These are phyloP conservation scores for Adiantum capillusveneris DNA, from an alignment of 75 land plant genomes.

Conservation along the genomic window DNA sequence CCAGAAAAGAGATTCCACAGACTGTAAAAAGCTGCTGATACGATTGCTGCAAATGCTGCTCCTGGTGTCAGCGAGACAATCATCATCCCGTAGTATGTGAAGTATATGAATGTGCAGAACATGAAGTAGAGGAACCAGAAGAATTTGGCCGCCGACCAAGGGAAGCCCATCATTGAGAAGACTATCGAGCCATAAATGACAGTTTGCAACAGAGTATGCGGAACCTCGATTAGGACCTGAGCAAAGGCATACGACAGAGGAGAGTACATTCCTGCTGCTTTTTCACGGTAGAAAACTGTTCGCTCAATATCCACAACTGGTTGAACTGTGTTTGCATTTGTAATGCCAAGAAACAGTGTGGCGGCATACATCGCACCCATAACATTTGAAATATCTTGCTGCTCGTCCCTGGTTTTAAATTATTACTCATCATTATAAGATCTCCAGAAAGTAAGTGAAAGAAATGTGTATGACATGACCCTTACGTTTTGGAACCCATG, in stretches of 20 bases:
- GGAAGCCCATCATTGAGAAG: conserved; percentile 17
- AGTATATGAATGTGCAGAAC: conserved; percentile 28
- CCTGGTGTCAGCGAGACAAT: conserved; percentile 30
- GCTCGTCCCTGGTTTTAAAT: conserved; percentile 10
- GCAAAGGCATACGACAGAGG: conserved; percentile 54
- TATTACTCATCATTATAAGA: too few species aligned
- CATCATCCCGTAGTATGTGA: conserved; percentile 40
- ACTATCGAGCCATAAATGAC: conserved; percentile 15
- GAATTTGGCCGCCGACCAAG: conserved; percentile 20
- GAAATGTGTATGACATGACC: neutral
- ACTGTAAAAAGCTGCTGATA: conserved; percentile 15
- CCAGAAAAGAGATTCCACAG: conserved; percentile 34
- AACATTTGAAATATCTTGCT: conserved; percentile 44
- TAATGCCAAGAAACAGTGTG: conserved; percentile 41
- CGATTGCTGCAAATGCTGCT: conserved; percentile 13
- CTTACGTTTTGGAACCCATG: conserved; percentile 43
- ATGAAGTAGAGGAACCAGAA: conserved; percentile 19
- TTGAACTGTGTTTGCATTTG: conserved; percentile 33
- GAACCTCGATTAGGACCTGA: conserved; percentile 38
- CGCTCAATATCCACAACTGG: conserved; percentile 52
- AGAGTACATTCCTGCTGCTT: conserved; percentile 73
- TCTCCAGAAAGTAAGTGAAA: neutral
- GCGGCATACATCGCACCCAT: conserved; percentile 54
- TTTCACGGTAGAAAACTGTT: conserved; percentile 51
- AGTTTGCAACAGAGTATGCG: conserved; percentile 17